Conservation (phyloP, 371 early-diverging fungal species). For the Entomophthora muscae region DNA sequence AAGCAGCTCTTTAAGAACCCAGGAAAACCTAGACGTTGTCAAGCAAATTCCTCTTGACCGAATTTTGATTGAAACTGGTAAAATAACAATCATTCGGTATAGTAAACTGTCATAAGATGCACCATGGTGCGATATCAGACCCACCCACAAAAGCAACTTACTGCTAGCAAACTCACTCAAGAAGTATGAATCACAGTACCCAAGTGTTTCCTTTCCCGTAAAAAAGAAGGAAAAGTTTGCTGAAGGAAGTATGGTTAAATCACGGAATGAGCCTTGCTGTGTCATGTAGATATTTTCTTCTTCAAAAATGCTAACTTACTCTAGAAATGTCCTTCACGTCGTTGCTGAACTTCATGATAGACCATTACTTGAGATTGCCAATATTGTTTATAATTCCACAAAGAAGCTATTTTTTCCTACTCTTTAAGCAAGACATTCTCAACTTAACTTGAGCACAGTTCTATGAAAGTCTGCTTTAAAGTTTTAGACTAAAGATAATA, state of each 20-base stretch:
- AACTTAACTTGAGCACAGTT: too few relatives aligned
- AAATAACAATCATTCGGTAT: not conserved
- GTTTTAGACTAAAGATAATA: too few relatives aligned
- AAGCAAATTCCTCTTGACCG: conserved; percentile 62
- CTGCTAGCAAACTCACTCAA: conserved; percentile 22
- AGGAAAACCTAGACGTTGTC: conserved; percentile 62
- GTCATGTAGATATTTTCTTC: not conserved
- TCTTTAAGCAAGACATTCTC: too few relatives aligned
- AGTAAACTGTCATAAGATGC: conserved; percentile 32
- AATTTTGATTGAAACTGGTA: conserved; percentile 84
- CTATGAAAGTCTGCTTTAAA: too few relatives aligned
- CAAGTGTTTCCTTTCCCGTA: conserved; percentile 14
- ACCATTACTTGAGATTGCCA: not conserved
- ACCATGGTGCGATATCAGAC: conserved; percentile 89
- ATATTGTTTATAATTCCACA: not conserved
- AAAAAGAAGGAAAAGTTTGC: conserved; percentile 62
- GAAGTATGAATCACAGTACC: conserved; percentile 19
- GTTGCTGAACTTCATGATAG: not conserved
- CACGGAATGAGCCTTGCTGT: not conserved
- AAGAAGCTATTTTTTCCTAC: not conserved
- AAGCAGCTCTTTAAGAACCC: conserved; percentile 61
- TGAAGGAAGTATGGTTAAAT: conserved; percentile 14
- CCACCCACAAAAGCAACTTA: conserved; percentile 64
- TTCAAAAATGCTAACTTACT: not conserved
- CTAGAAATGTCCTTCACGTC: not conserved